Percentiles rank a stretch among this genome's conserved stretches.
Evolutionary conservation across 2,329 filamentous ascomycete genomes (phyloP).

Genomic region (Knoxdaviesia capensis): DNA sequence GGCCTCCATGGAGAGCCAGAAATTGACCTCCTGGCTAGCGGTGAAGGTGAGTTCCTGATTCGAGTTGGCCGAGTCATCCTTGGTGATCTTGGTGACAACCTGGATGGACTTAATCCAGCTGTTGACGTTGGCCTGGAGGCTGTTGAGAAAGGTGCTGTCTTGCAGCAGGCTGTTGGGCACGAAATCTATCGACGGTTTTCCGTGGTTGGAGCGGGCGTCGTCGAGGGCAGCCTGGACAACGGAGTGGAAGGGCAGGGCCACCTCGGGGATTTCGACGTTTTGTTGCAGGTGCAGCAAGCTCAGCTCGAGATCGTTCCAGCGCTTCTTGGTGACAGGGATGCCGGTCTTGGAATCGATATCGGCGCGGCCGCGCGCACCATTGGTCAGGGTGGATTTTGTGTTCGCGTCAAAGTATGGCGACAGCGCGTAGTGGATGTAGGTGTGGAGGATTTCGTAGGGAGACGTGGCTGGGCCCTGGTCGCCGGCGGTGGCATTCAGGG

Average conservation of each 20-base stretch:
- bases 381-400: slow-evolving; percentile 53
- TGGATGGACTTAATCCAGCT: slow-evolving; percentile 98
- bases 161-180: slow-evolving; percentile 59
- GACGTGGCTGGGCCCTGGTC: slow-evolving; percentile 57
- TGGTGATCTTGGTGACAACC: slow-evolving; percentile 81
- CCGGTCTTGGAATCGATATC: slow-evolving; percentile 86
- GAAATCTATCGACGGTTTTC: slow-evolving; percentile 55
- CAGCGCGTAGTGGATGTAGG: slow-evolving; percentile 75
- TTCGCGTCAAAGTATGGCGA: slow-evolving; percentile 96
- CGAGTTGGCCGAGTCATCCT: slow-evolving; percentile 51
- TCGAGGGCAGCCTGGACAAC: slow-evolving; percentile 73
- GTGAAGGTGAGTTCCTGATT: slow-evolving; percentile 33
- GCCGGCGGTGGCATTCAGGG: slow-evolving; percentile 42
- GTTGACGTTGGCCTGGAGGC: slow-evolving; percentile 81
- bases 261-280: slow-evolving; percentile 91
- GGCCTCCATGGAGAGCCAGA: slow-evolving; percentile 95
- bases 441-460: slow-evolving; percentile 82
- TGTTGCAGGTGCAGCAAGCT: slow-evolving; percentile 84
- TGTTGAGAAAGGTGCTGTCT: slow-evolving; percentile 85
- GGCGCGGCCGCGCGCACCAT: slow-evolving; percentile 48
- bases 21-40: slow-evolving; percentile 94
- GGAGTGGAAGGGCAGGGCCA: slow-evolving; percentile 72
- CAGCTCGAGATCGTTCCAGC: slow-evolving; percentile 82
- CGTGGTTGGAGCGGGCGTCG: slow-evolving; percentile 45
- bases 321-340: slow-evolving; percentile 93